These are phyloP conservation scores for Phaeotremella fagi DNA, from an alignment of 768 basidiomycete species.

Conservation along the genomic window DNA sequence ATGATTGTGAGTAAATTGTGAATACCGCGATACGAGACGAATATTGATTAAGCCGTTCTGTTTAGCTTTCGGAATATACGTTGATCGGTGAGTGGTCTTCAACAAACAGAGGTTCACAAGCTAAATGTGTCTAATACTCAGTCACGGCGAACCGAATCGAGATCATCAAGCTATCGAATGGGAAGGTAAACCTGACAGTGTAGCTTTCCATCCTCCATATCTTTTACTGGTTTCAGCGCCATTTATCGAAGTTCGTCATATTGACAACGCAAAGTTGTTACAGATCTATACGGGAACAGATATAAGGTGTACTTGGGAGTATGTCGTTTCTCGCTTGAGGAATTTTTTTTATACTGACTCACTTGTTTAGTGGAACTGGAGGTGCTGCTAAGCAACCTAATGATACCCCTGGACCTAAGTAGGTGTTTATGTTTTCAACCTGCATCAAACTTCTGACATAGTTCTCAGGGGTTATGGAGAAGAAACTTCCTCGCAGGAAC, in stretches of 20 bases:
- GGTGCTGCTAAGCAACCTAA: slow-evolving; percentile 27
- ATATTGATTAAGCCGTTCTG: slow-evolving; percentile 14
- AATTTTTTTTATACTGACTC: background rate
- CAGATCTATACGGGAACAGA: slow-evolving; percentile 47
- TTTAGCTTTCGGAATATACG: slow-evolving; percentile 83
- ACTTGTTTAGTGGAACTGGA: slow-evolving; percentile 31
- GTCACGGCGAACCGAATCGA: slow-evolving; percentile 77
- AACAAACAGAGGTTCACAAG: background rate
- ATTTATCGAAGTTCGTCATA: slow-evolving; percentile 85
- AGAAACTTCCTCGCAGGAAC: slow-evolving; percentile 63
- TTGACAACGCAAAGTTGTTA: slow-evolving; percentile 44
- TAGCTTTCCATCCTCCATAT: slow-evolving; percentile 84
- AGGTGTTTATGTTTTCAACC: slow-evolving; percentile 2
- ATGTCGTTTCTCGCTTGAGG: slow-evolving; percentile 52
- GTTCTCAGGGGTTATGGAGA: slow-evolving; percentile 50
- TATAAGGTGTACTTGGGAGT: slow-evolving; percentile 85
- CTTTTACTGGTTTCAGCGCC: slow-evolving; percentile 79
- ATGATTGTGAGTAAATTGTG: slow-evolving; percentile 60
- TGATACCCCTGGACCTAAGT: slow-evolving; percentile 52
- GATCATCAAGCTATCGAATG: slow-evolving; percentile 72
- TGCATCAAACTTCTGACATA: background rate
- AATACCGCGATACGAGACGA: background rate
- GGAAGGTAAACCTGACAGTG: slow-evolving; percentile 86
- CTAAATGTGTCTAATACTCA: slow-evolving; percentile 5
- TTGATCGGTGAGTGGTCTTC: slow-evolving; percentile 56